Conservation (phyloP, 2,329 filamentous ascomycete genomes). For the Fusarium setosum region DNA sequence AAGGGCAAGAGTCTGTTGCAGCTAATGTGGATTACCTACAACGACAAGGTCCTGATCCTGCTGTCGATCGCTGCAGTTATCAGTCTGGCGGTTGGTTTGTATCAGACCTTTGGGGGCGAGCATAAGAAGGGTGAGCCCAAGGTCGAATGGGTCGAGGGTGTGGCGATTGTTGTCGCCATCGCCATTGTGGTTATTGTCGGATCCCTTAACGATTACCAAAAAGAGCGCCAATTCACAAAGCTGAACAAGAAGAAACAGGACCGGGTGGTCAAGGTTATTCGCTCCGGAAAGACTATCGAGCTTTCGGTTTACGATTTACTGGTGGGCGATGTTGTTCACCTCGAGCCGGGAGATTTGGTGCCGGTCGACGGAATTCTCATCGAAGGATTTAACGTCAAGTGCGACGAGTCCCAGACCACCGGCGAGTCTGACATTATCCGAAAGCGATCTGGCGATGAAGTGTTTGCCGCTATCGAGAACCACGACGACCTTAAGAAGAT, state of each 20-base stretch:
- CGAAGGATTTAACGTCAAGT: conserved; percentile 79
- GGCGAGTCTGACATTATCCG: conserved; percentile 82
- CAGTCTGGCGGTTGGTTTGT: conserved; percentile 79
- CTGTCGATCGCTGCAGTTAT: conserved; percentile 77
- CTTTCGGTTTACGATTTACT: conserved; percentile 77
- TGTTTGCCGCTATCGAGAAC: conserved; percentile 75
- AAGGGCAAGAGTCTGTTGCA: conserved; percentile 79
- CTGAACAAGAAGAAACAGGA: conserved; percentile 85
- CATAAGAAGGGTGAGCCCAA: conserved; percentile 63
- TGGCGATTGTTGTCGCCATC: conserved; percentile 85
- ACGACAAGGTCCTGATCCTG: conserved; percentile 83
- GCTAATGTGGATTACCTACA: conserved; percentile 85
- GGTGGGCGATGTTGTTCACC: conserved; percentile 75
- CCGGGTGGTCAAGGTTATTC: conserved; percentile 76
- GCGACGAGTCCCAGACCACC: conserved; percentile 83
- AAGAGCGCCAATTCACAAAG: conserved; percentile 82
- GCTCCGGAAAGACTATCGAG: conserved; percentile 77
- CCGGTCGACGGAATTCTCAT: conserved; percentile 81
- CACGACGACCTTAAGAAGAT: conserved; percentile 76
- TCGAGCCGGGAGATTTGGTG: conserved; percentile 81
- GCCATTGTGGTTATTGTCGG: conserved; percentile 81
- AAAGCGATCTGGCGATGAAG: conserved; percentile 75
- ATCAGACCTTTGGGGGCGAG: conserved; percentile 75
- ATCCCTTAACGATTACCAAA: conserved; percentile 83
- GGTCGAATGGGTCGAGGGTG: conserved; percentile 85